Evolutionary conservation across 2,329 filamentous ascomycete species (phyloP).

Genomic region (Penicillium freii): DNA sequence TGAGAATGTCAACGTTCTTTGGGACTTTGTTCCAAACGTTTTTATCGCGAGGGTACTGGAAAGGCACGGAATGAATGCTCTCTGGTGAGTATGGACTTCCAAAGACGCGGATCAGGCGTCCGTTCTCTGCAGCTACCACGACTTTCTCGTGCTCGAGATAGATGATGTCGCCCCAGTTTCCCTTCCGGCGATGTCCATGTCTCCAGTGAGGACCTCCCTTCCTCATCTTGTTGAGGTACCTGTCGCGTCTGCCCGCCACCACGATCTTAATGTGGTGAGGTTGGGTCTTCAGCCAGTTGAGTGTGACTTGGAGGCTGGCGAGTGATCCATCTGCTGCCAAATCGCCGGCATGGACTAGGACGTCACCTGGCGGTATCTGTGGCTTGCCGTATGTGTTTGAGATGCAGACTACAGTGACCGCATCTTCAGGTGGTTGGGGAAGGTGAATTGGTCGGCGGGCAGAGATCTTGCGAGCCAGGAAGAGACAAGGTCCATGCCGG

Average conservation of each 20-base stretch:
- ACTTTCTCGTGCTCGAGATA: background rate
- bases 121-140: background rate
- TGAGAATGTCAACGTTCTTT: background rate
- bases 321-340: background rate
- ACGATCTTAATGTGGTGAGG: background rate
- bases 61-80: background rate
- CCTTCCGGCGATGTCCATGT: background rate
- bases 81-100: background rate
- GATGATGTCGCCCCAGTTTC: background rate
- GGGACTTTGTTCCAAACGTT: background rate
- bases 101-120: background rate
- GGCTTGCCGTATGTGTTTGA: background rate
- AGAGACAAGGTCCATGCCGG: background rate
- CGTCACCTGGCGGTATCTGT: background rate
- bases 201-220: background rate
- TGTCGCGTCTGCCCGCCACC: background rate
- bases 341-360: slow-evolving; percentile 1
- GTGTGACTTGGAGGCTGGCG: background rate
- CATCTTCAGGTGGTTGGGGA: background rate
- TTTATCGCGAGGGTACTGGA: background rate
- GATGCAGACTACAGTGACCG: background rate
- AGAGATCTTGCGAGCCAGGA: background rate
- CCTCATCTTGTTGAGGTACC: background rate
- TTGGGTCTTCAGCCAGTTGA: background rate
- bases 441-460: background rate